These are phyloP conservation scores for Kuraishia ogatae DNA, from an alignment of 805 yeast genomes.

Conservation along the genomic window DNA sequence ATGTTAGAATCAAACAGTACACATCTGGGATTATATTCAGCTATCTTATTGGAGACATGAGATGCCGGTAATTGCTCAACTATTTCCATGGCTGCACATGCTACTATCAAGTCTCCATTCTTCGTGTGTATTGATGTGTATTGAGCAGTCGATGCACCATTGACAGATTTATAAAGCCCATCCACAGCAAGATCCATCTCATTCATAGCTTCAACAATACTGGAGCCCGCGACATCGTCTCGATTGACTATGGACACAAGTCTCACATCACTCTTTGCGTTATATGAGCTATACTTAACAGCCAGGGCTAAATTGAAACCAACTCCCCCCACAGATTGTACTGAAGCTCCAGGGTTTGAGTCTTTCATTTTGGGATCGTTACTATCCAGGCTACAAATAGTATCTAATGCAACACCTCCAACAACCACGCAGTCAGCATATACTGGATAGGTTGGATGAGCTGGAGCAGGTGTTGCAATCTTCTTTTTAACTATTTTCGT, in stretches of 20 bases:
- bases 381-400: constrained; percentile 39
- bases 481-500: not conserved
- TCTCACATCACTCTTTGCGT: constrained; percentile 17
- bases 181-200: constrained; percentile 20
- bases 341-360: constrained; percentile 63
- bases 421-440: constrained; percentile 33
- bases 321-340: constrained; percentile 70
- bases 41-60: constrained; percentile 34
- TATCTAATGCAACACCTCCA: constrained; percentile 75
- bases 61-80: constrained; percentile 39
- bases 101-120: constrained; percentile 57
- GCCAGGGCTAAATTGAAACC: constrained; percentile 77
- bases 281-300: constrained; percentile 26
- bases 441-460: not conserved
- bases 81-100: constrained; percentile 81
- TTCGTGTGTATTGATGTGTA: constrained; percentile 61
- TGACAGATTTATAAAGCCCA: constrained; percentile 27
- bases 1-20: constrained; percentile 67
- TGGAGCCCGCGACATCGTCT: constrained; percentile 42
- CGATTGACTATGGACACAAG: constrained; percentile 53
- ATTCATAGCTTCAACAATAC: constrained; percentile 24
- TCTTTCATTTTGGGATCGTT: constrained; percentile 32
- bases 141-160: constrained; percentile 44
- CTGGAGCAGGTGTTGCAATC: not conserved
- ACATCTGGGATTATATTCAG: constrained; percentile 31